A percentile compares a stretch with the other conserved stretches of the same genome.
Conservation (phyloP, 73 alveolate species). For the Symbiodinium natans region DNA sequence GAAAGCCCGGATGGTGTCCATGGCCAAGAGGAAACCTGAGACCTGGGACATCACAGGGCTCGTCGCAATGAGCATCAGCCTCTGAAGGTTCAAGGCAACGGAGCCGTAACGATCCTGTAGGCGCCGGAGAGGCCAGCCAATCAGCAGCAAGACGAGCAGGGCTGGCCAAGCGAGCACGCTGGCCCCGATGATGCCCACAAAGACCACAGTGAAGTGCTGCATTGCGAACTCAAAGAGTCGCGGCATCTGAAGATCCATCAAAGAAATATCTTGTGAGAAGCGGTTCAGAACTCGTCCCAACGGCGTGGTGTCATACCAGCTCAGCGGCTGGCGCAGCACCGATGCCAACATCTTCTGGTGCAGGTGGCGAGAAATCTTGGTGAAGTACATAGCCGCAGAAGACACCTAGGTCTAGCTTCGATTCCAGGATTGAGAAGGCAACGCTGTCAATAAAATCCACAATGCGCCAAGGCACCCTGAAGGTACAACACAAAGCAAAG, state of each 20-base stretch:
- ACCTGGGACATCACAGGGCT: conserved; percentile 5
- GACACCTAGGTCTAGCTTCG: background rate
- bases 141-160: conserved; percentile 18
- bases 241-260: conserved; percentile 68
- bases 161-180: conserved; percentile 66
- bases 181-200: conserved; percentile 54
- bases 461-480: background rate
- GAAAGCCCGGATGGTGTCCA: conserved; percentile 80
- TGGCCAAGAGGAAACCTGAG: conserved; percentile 44
- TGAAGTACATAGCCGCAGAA: conserved; percentile 40
- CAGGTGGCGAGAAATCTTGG: conserved; percentile 29
- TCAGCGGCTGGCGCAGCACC: conserved; percentile 45
- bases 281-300: conserved; percentile 59
- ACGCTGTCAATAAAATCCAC: too few relatives aligned
- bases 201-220: conserved; percentile 35
- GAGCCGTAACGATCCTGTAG: conserved; percentile 40
- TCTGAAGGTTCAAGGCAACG: background rate
- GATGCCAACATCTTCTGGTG: conserved; percentile 52
- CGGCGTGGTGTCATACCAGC: conserved; percentile 57
- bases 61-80: background rate
- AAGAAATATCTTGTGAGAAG: conserved; percentile 40
- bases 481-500: conserved; percentile 8
- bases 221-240: conserved; percentile 29
- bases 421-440: too few relatives aligned
- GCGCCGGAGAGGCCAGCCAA: conserved; percentile 11